Conservation (phyloP, 306 rosid genomes). For the Heteromeles arbutifolia region DNA sequence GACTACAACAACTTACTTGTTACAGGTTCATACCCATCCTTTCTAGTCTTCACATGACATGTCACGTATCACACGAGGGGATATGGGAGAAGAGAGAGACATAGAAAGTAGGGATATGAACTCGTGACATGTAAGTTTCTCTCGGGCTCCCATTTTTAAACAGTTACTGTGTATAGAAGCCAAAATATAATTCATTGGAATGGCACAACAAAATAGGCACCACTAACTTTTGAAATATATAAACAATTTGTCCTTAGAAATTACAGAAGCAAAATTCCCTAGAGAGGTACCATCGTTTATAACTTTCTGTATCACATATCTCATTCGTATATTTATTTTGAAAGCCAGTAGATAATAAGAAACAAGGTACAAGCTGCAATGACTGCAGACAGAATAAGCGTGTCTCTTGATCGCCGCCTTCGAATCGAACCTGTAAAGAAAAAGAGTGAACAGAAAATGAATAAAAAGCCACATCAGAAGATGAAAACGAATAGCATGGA, state of each 20-base stretch:
- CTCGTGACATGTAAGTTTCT: no score
- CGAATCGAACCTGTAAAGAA: constrained; percentile 64
- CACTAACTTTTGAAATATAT: constrained; percentile 6
- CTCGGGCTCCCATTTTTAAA: background rate
- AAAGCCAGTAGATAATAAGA: constrained; percentile 93
- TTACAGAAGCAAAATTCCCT: constrained; percentile 28
- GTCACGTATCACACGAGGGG: background rate
- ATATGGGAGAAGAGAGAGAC: background rate
- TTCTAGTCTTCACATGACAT: background rate
- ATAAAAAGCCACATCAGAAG: constrained; percentile 1
- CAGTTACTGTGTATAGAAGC: background rate
- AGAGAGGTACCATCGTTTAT: constrained; percentile 13
- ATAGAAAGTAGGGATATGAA: background rate
- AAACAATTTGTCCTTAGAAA: constrained; percentile 20
- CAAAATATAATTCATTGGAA: background rate
- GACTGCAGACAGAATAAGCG: constrained; percentile 80
- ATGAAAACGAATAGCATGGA: background rate
- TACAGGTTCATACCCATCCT: no score
- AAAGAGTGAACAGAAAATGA: constrained; percentile 14
- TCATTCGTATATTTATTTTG: constrained; percentile 47
- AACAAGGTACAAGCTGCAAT: constrained; percentile 96
- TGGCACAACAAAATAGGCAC: constrained; percentile 4
- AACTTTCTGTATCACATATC: constrained; percentile 24
- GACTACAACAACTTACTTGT: no score
- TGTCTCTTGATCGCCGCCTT: constrained; percentile 87